Percentiles rank a stretch among this genome's conserved stretches.
These are phyloP conservation scores for Casaregolazyma lundiana DNA, from an alignment of 1,139 yeast species.

Conservation along the genomic window DNA sequence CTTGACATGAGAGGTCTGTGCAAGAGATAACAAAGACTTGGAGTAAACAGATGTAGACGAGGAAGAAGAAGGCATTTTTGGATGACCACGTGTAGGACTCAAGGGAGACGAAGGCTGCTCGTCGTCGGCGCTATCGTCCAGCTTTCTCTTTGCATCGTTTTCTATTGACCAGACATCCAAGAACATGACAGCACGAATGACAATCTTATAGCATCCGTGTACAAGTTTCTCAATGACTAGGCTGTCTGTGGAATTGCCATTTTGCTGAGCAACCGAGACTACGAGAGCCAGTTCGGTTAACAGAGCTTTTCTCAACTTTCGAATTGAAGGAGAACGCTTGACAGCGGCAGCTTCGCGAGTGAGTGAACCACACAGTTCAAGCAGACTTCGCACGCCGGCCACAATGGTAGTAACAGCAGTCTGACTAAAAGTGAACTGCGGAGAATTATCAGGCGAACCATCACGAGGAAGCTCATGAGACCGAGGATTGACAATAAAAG, in stretches of 20 bases:
- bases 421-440: slow-evolving; percentile 33
- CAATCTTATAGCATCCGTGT: slow-evolving; percentile 66
- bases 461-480: slow-evolving; percentile 21
- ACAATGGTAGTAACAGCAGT: slow-evolving; percentile 55
- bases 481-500: slow-evolving; percentile 63
- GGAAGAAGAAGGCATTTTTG: slow-evolving; percentile 5
- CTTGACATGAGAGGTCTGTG: slow-evolving; percentile 2
- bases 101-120: slow-evolving; percentile 9
- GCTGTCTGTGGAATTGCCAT: slow-evolving; percentile 63
- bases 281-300: slow-evolving; percentile 89
- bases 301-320: slow-evolving; percentile 71
- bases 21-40: neutral
- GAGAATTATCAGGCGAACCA: slow-evolving; percentile 10
- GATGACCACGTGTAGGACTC: slow-evolving; percentile 3
- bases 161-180: slow-evolving; percentile 61
- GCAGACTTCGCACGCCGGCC: slow-evolving; percentile 74
- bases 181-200: slow-evolving; percentile 67
- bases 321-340: slow-evolving; percentile 59
- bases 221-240: slow-evolving; percentile 68
- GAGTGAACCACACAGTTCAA: slow-evolving; percentile 77
- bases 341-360: slow-evolving; percentile 81
- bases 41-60: slow-evolving; percentile 3
- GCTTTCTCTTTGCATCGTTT: slow-evolving; percentile 29
- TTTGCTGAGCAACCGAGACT: slow-evolving; percentile 81
- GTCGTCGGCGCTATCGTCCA: slow-evolving; percentile 5